These are phyloP conservation scores for Ceratocystis ficicola DNA, from an alignment of 2,329 filamentous ascomycete genomes.

Conservation along the genomic window DNA sequence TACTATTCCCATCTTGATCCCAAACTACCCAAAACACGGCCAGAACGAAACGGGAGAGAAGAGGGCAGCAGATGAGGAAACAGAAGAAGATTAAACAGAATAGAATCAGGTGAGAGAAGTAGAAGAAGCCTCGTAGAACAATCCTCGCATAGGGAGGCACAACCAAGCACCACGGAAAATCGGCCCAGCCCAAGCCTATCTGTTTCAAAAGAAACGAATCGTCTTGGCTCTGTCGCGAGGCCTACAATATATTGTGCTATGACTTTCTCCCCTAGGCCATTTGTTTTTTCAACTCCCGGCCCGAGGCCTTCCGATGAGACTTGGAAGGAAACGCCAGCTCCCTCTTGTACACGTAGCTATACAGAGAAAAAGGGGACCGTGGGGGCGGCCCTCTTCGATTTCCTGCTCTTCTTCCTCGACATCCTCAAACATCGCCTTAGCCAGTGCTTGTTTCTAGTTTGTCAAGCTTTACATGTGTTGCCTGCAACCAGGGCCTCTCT, in stretches of 20 bases:
- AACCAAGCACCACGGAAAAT: background rate
- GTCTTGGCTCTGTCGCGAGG: background rate
- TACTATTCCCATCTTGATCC: background rate
- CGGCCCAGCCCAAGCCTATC: background rate
- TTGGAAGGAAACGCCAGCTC: no score
- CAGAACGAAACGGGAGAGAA: background rate
- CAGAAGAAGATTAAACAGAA: constrained; percentile 9
- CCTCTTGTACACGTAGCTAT: background rate
- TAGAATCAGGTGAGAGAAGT: background rate
- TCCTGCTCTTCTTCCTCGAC: no score
- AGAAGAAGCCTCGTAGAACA: no score
- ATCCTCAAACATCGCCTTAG: no score
- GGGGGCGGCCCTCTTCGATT: no score
- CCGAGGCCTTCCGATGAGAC: no score
- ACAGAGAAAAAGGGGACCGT: background rate
- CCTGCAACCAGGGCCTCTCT: no score
- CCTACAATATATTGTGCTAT: background rate
- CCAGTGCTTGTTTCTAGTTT: no score
- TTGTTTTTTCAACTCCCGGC: no score
- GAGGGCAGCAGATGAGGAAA: background rate
- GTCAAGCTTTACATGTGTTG: no score
- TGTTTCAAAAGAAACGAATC: background rate
- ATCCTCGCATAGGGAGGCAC: no score
- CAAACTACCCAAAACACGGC: background rate
- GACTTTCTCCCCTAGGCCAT: background rate